Evolutionary conservation across 306 rosid species (phyloP).

Genomic region (Amphicarpaea edgeworthii): DNA sequence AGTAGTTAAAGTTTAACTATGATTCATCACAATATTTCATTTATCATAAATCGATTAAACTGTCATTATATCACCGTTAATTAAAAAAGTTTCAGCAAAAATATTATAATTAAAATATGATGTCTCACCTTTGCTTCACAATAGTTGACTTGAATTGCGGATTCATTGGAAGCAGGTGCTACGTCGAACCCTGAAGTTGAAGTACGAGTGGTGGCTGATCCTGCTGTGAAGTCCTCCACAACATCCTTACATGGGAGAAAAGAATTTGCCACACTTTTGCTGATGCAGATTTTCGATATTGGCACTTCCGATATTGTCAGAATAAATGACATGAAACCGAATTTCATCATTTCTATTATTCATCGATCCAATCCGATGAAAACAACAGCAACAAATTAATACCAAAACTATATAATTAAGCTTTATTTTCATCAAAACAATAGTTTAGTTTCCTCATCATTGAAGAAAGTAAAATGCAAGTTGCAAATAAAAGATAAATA

Average conservation of each 20-base stretch:
- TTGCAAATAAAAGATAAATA: neutral
- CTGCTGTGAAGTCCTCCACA: slow-evolving; percentile 12
- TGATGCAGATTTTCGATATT: slow-evolving; percentile 68
- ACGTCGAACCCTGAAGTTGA: slow-evolving; percentile 26
- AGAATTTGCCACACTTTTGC: slow-evolving; percentile 47
- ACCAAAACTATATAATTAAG: neutral
- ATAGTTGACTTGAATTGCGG: slow-evolving; percentile 18
- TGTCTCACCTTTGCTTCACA: slow-evolving; percentile 64
- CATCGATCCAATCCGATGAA: neutral
- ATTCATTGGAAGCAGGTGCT: slow-evolving; percentile 3
- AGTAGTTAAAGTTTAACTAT: no score
- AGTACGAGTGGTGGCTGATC: slow-evolving; percentile 33
- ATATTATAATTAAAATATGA: neutral
- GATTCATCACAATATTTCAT: no score
- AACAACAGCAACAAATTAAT: no score
- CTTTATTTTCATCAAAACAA: slow-evolving; percentile 32
- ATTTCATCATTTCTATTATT: slow-evolving; percentile 64
- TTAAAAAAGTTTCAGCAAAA: no score
- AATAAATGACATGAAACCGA: slow-evolving; percentile 68
- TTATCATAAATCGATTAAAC: no score
- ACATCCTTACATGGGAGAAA: slow-evolving; percentile 63
- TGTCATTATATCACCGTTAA: no score
- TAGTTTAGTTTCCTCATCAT: neutral
- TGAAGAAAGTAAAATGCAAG: neutral
- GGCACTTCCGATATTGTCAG: slow-evolving; percentile 60